Evolutionary conservation across 768 basidiomycete genomes (phyloP), one percentile per base, ranked within the genome.

Genomic region (Strobilomyces confusus): DNA sequence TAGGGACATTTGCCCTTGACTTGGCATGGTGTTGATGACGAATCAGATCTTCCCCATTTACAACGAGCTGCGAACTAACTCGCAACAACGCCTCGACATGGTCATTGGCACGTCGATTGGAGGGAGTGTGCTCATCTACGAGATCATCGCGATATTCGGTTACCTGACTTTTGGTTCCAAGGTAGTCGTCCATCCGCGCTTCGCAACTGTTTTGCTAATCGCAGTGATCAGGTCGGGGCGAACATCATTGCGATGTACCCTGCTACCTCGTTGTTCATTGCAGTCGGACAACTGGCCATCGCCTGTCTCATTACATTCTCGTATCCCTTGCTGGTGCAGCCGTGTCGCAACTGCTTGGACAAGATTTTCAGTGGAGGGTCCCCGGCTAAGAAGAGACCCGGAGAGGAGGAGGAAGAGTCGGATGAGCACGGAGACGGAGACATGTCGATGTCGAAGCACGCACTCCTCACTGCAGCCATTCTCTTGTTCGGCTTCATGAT

Each of bases 211-310:
- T 32, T 52, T 8, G 49, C 52, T 61, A 11, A 66, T 7, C 43
- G 41, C 14, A 7, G 45, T 60, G 89, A 15, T 46, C 60, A 90
- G 84, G 92, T 98, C 58, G 87, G 89, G 30, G 82, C 87, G 36
- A 97, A 98, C 72, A 89, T 98, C 62, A 90, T 98, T 59, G 92
- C 91, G 22, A 97, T 95, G 90, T 93, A 92, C 64, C 89, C 89
- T 4, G 81, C 86, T 7, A 93, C 91, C 0, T 93, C 94, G 34
- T 72, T 95, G 38, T 92, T 97, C 71, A 88, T 99, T 59, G 93
- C 95, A 30, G 63, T 95, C 53, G 95, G 95, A 9, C 92, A 97
- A 63, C 72, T 95, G 11, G 97, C 95, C 12, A 97, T 99, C 67
- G 88, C 92, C 36, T 73, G 90, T 43, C 79, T 95, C 25, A 94